Percentiles rank a stretch among this genome's conserved stretches.
Evolutionary conservation across 2,329 filamentous ascomycete species (phyloP).

Genomic region (Fusarium buxicola): DNA sequence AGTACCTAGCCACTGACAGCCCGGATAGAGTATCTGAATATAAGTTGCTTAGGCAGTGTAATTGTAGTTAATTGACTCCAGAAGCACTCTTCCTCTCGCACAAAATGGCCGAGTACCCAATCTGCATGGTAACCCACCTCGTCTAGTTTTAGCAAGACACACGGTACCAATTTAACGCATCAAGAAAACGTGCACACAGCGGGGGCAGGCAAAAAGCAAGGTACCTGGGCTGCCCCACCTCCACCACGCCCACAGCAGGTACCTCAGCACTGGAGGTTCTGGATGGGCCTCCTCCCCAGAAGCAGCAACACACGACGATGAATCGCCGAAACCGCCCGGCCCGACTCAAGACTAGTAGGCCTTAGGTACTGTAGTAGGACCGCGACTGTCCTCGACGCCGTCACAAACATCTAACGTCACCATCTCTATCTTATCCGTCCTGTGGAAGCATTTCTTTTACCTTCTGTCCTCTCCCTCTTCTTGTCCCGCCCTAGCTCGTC

Average conservation of each 20-base stretch:
- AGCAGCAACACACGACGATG: conserved; percentile 39
- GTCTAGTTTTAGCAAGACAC: conserved; percentile 25
- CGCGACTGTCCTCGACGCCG: conserved; percentile 41
- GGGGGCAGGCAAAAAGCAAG: conserved; percentile 32
- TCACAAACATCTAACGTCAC: conserved; percentile 46
- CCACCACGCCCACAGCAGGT: conserved; percentile 11
- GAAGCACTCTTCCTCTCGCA: conserved; percentile 8
- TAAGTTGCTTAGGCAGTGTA: not conserved
- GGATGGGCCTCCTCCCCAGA: conserved; percentile 16
- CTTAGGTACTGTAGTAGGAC: conserved; percentile 7
- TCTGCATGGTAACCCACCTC: conserved; percentile 10
- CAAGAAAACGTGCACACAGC: conserved; percentile 11
- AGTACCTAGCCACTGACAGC: not conserved
- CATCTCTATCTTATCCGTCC: conserved; percentile 30
- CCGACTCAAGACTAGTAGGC: conserved; percentile 31
- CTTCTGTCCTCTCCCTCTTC: conserved; percentile 23
- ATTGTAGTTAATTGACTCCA: not conserved
- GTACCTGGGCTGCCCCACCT: conserved; percentile 31
- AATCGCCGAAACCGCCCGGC: conserved; percentile 45
- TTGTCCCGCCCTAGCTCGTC: conserved; percentile 19
- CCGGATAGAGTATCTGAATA: not conserved
- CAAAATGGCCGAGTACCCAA: not conserved
- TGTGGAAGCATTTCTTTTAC: conserved; percentile 13
- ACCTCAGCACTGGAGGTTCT: conserved; percentile 11
- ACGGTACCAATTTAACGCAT: conserved; percentile 38